These are phyloP conservation scores for Camelina laxa DNA, from an alignment of 345 rosid species.

Conservation along the genomic window DNA sequence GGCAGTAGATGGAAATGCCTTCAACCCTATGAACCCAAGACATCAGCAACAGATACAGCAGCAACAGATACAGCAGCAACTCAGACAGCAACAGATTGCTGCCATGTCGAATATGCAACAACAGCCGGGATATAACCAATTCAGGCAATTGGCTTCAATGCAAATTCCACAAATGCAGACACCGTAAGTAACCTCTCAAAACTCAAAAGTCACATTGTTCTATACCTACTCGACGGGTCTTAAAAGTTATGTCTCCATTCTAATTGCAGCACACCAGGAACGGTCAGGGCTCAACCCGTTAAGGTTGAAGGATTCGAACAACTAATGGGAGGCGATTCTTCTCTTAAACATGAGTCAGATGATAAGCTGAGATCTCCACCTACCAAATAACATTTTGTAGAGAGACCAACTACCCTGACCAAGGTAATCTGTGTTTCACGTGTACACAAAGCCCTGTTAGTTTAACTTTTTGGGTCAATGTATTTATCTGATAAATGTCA, in stretches of 20 bases:
- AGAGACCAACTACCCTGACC: slow-evolving; percentile 13
- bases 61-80: slow-evolving; percentile 69
- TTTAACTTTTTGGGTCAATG: slow-evolving; percentile 13
- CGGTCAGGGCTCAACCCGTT: slow-evolving; percentile 82
- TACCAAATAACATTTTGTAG: slow-evolving; percentile 54
- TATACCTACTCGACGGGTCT: slow-evolving; percentile 19
- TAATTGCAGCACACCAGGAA: slow-evolving; percentile 61
- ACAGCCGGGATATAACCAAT: slow-evolving; percentile 68
- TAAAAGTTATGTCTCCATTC: slow-evolving; percentile 17
- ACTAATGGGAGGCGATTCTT: slow-evolving; percentile 88
- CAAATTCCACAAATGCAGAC: slow-evolving; percentile 79
- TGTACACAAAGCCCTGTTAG: slow-evolving; percentile 14
- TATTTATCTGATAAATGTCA: slow-evolving; percentile 32
- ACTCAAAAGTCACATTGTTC: slow-evolving; percentile 27
- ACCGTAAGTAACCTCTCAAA: slow-evolving; percentile 58
- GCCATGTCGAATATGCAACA: slow-evolving; percentile 68
- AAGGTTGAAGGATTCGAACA: slow-evolving; percentile 95
- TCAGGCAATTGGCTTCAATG: slow-evolving; percentile 66
- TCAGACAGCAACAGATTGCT: slow-evolving; percentile 73
- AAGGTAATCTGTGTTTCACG: slow-evolving; percentile 17
- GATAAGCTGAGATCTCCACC: slow-evolving; percentile 77
- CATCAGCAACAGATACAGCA: slow-evolving; percentile 63
- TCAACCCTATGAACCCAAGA: slow-evolving; percentile 61
- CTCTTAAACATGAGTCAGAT: slow-evolving; percentile 72
- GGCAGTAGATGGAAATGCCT: slow-evolving; percentile 65